Base-by-base conservation (phyloP, 805 yeast genomes). In the Myxozyma sirexii region DNA sequence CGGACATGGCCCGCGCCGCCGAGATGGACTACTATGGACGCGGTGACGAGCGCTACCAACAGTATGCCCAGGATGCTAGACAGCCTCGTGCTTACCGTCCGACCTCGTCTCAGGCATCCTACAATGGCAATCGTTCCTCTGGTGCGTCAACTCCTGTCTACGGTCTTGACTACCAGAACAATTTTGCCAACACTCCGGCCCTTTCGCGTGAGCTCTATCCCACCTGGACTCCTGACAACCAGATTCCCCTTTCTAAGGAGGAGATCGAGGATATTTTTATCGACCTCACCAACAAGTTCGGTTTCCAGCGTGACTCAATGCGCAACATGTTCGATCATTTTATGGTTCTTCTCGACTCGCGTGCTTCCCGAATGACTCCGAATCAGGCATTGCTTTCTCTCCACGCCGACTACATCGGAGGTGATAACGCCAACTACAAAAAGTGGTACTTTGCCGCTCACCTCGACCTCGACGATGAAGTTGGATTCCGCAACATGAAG, bases 211-310 rank as follows among this genome's bases (percentile, higher is more conserved):
- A 94, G 75, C 99, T 99, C 35, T 94, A 93, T 75, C 99, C 99
- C 45, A 98, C 99, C 53, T 94, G 99, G 99, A 89, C 97, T 26
- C 96, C 96, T 48, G 98, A 94, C 75, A 92, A 79, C 59, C 80
- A 85, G 72, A 88, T 87, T 23, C 97, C 97, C 7, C 81, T 94
- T 47, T 80, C 88, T 51, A 81, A 83, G 64, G 80, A 77, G 39
- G 86, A 84, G 64, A 86, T 92, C n/a, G 75, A 75, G 59, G 77
- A 72, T 3, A 82, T 88, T 7, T 88, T 92, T 69, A 72, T 74
- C 24, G 81, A 81, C 27, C 71, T 92, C 49, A 78, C 82, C n/a
- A 68, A 71, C 45, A 77, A 81, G 57, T 90, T 92, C 76, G 97
- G 97, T 0, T 92, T 92, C 75, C 98, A 92, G 75, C 75, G 79